These are phyloP conservation scores for Diversispora epigaea DNA, from an alignment of 192 early-diverging fungal species.

Conservation along the genomic window DNA sequence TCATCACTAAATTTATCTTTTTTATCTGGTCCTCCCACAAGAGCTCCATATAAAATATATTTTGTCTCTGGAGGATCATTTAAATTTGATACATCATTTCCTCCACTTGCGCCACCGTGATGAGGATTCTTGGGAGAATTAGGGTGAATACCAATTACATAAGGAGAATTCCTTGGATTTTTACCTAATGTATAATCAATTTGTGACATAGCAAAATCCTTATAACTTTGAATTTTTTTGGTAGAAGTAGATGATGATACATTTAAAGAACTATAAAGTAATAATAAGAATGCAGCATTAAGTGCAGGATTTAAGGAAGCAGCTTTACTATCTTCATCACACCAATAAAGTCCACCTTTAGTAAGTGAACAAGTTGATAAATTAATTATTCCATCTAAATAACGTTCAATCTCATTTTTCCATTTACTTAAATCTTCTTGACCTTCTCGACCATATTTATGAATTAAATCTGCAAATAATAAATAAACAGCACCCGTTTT, in stretches of 20 bases:
- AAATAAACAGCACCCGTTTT: slow-evolving; percentile 41
- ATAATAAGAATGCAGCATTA: slow-evolving; percentile 38
- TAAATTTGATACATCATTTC: slow-evolving; percentile 43
- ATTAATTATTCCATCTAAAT: slow-evolving; percentile 41
- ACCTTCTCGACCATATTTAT: slow-evolving; percentile 5
- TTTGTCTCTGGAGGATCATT: slow-evolving; percentile 37
- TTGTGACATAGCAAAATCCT: slow-evolving; percentile 38
- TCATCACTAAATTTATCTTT: slow-evolving; percentile 51
- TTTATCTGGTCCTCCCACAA: slow-evolving; percentile 60
- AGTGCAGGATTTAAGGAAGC: slow-evolving; percentile 35
- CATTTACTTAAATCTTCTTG: slow-evolving; percentile 34
- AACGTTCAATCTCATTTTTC: slow-evolving; percentile 35
- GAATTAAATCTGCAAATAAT: slow-evolving; percentile 43
- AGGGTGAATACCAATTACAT: slow-evolving; percentile 56
- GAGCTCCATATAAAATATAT: slow-evolving; percentile 53
- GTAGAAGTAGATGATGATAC: slow-evolving; percentile 4
- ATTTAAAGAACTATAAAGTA: slow-evolving; percentile 16
- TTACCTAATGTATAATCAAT: slow-evolving; percentile 56
- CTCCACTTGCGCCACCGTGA: slow-evolving; percentile 57
- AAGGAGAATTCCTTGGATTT: slow-evolving; percentile 55
- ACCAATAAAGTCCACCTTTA: slow-evolving; percentile 46
- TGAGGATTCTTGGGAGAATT: slow-evolving; percentile 61
- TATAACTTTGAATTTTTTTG: slow-evolving; percentile 6
- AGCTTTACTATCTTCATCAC: slow-evolving; percentile 33
- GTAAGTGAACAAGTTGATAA: slow-evolving; percentile 36